Conservation (phyloP, 495 filamentous ascomycete species). For the Xylaria venustula region DNA sequence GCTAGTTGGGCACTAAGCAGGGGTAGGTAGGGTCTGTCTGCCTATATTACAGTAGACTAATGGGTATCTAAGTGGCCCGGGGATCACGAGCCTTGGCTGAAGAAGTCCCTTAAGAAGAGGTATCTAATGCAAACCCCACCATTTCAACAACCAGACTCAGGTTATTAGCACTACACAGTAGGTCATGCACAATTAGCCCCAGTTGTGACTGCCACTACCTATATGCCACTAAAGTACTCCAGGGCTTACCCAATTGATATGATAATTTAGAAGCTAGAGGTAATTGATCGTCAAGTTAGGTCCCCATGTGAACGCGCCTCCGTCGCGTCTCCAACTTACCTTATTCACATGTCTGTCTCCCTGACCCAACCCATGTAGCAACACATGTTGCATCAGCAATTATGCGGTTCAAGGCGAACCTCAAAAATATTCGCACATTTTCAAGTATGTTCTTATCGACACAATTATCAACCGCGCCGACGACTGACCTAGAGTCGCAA, state of each 20-base stretch:
- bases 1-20: conserved; percentile 5
- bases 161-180: not conserved
- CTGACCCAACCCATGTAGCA: not conserved
- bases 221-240: not conserved
- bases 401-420: conserved; percentile 80
- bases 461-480: not conserved
- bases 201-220: too few species aligned
- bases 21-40: not conserved
- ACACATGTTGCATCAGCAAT: conserved; percentile 18
- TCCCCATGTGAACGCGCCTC: not conserved
- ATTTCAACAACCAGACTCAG: not conserved
- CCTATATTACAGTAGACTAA: too few species aligned
- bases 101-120: not conserved
- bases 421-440: conserved; percentile 80
- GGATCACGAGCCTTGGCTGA: not conserved
- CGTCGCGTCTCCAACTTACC: not conserved
- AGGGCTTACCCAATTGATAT: not conserved
- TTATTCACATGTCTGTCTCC: not conserved
- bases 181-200: too few species aligned
- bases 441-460: conserved; percentile 49
- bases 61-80: too few species aligned
- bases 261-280: too few species aligned
- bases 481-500: conserved; percentile 8
- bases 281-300: not conserved
- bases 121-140: not conserved